Evolutionary conservation across 345 rosid species (phyloP), one percentile per base, ranked within the genome.

Genomic region (Garcia nutans): DNA sequence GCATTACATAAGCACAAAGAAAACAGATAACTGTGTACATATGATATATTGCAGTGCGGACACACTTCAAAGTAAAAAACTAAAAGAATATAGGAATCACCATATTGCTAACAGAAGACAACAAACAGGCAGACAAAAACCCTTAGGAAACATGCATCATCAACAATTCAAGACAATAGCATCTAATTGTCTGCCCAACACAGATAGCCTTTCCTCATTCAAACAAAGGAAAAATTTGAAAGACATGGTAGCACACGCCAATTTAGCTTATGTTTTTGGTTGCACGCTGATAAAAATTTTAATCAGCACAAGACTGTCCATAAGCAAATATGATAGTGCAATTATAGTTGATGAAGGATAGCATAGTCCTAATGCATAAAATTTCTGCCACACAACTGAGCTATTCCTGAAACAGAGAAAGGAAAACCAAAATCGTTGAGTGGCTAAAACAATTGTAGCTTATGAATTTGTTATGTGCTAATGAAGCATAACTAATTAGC

Each of bases 161-260:
- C 41, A 37, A 37, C 41, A 37, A 37, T 37, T 37, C 41, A 37
- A 37, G 6, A 0, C 41, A 37, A 37, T 37, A 12, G 3, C 37
- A 24, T 50, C 23, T 41, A 33, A 7, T 20, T 41, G 47, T n/a
- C 28, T 24, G 82, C 90, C 87, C 76, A 52, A 16, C 60, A 59
- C 24, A 78, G 77, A 83, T 71, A 82, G 82, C 57, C 58, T 75
- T 77, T 24, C 80, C 75, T 77, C 69, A 61, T 12, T 15, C 15
- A 56, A 55, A 16, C 49, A 8, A 72, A 63, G 79, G 77, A 68
- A 84, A 24, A 31, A 44, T 15, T 58, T 45, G 66, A 67, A 45
- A 47, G 47, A 47, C 56, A 8, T 17, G n/a, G 49, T 68, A 41
- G 49, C 71, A 37, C 19, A 31, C 28, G n/a, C 68, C 67, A 60